phyloP scores from a whole-genome alignment of 768 basidiomycete species.

The Chalciporus pseudorubinellus region DNA sequence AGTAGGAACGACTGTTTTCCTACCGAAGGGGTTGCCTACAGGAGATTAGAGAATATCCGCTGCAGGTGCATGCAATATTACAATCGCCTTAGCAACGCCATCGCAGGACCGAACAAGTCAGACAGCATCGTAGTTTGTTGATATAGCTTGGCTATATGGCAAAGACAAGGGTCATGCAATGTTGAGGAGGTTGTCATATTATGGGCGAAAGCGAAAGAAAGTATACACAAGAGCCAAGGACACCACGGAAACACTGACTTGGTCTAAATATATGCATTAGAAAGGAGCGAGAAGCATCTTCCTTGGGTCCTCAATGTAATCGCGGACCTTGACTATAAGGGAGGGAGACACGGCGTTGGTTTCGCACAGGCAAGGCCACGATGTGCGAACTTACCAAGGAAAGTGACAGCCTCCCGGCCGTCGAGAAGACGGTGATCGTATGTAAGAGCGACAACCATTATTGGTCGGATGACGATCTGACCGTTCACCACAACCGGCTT shows the following conservation, averaged over 20 bases:
- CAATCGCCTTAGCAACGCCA: too few species aligned
- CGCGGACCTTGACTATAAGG: slow-evolving; percentile 76
- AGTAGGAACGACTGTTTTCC: too few species aligned
- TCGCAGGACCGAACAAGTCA: not conserved
- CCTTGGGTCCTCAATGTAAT: slow-evolving; percentile 93
- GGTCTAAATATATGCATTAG: slow-evolving; percentile 6
- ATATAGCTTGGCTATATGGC: not conserved
- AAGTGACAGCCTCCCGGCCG: slow-evolving; percentile 93
- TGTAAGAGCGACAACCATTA: slow-evolving; percentile 92
- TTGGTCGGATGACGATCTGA: slow-evolving; percentile 93
- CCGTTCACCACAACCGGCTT: slow-evolving; percentile 88
- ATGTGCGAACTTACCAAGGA: slow-evolving; percentile 72
- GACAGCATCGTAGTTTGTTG: not conserved
- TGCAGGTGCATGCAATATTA: too few species aligned
- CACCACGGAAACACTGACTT: not conserved
- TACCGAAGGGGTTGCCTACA: too few species aligned
- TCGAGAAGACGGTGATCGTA: slow-evolving; percentile 97
- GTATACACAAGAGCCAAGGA: slow-evolving; percentile 8
- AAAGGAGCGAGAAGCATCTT: slow-evolving; percentile 71
- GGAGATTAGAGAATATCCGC: too few species aligned
- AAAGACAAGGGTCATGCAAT: slow-evolving; percentile 1
- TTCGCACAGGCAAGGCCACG: not conserved
- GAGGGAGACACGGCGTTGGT: slow-evolving; percentile 3
- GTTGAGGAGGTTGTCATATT: slow-evolving; percentile 11
- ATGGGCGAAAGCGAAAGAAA: slow-evolving; percentile 1